Base-by-base conservation (phyloP, 1,284 basidiomycete genomes). In the Bjerkandera adusta region DNA sequence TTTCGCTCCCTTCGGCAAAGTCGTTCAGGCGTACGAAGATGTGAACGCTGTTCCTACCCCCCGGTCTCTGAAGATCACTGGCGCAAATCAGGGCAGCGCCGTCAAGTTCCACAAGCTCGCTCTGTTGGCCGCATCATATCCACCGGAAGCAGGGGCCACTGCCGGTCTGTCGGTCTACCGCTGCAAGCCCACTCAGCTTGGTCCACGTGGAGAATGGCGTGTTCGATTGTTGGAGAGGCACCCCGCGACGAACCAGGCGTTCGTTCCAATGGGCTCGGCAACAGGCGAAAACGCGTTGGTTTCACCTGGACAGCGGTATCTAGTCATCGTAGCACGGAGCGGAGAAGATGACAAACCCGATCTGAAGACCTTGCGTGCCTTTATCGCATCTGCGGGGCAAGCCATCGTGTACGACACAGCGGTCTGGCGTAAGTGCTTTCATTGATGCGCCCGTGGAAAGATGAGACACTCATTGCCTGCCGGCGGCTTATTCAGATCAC, bases 101-200 rank as follows among this genome's bases (percentile, higher is more conserved):
- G 75, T 68, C 55, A 97, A 97, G 68, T 96, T 88, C 69, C 90
- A 96, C 70, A 88, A 92, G 63, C 76, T 97, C 21, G 79, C 89
- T 2, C 69, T 82, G 4, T 67, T 91, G 27, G 65, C 69, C 15
- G 75, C 81, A 4, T 79, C 76, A 1, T 95, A 93, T 65, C 79
- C 83, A 0, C 55, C 65, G 1, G 75, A 64, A 10, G 54, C 66
- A 12, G 66, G 69, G 3, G 86, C 85, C 11, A 81, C 83, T 7
- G 55, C 77, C 20, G 81, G 83, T 1, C 68, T 94, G 37, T 89
- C 88, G 0, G 77, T 89, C 20, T 91, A 89, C 60, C 73, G 88
- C 36, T 89, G 85, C 64, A 70, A 77, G 48, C 83, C 89, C 0
- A 68, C 79, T 25, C 68, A 71, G 10, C 64, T 81, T 24, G 57